Percentiles rank a stretch among this genome's conserved stretches.
Evolutionary conservation across 2,329 filamentous ascomycete genomes (phyloP).

Genomic region (Alternaria tenuissima): DNA sequence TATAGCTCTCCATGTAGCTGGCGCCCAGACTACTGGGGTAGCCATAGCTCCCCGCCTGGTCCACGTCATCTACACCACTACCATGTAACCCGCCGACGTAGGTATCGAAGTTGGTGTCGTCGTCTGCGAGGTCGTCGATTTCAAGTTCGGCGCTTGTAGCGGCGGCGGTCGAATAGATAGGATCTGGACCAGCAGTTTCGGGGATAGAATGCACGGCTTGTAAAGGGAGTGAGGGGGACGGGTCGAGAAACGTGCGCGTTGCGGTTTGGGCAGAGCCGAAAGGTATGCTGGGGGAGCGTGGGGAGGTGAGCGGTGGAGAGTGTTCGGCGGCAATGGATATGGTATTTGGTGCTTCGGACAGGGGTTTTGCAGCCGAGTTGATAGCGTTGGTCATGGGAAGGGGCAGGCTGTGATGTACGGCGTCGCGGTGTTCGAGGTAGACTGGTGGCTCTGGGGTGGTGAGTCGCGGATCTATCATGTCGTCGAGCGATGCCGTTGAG

Average conservation of each 20-base stretch:
- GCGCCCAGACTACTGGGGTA: constrained; percentile 47
- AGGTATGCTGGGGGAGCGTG: constrained; percentile 21
- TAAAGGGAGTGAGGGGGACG: constrained; percentile 23
- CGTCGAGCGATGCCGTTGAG: constrained; percentile 42
- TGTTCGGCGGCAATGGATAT: constrained; percentile 14
- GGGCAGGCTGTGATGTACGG: constrained; percentile 45
- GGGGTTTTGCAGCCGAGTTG: constrained; percentile 33
- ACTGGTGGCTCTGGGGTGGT: constrained; percentile 20
- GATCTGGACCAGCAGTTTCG: constrained; percentile 25
- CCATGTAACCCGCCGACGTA: constrained; percentile 49
- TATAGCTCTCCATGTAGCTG: constrained; percentile 51
- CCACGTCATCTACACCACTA: constrained; percentile 44
- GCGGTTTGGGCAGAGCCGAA: constrained; percentile 31
- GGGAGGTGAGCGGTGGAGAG: constrained; percentile 27
- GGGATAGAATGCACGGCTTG: constrained; percentile 23
- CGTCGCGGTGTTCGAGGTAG: constrained; percentile 33
- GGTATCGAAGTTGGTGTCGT: constrained; percentile 39
- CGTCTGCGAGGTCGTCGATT: constrained; percentile 19
- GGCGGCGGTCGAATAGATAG: constrained; percentile 29
- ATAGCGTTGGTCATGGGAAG: constrained; percentile 31
- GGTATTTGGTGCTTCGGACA: constrained; percentile 23
- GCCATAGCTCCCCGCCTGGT: constrained; percentile 46
- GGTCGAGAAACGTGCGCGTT: constrained; percentile 38
- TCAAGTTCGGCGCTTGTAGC: constrained; percentile 19
- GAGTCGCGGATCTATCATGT: constrained; percentile 45